phyloP scores from a whole-genome alignment of 2,329 filamentous ascomycete species.

The Penicillium italicum region DNA sequence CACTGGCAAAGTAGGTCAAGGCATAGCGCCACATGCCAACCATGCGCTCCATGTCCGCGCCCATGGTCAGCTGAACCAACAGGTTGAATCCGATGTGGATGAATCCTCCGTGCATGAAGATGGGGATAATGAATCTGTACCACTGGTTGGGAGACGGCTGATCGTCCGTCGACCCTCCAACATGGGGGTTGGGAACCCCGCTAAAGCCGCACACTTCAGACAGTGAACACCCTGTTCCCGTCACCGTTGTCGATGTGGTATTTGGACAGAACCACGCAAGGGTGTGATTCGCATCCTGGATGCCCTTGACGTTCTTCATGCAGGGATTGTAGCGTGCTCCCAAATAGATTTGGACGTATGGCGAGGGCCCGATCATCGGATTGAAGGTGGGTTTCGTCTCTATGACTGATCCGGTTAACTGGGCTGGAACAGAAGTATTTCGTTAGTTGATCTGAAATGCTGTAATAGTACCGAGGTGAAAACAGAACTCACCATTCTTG shows the following conservation, averaged over 20 bases:
- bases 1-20: constrained; percentile 82
- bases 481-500: constrained; percentile 64
- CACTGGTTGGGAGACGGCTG: constrained; percentile 78
- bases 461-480: neutral
- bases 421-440: constrained; percentile 46
- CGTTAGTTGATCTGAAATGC: constrained; percentile 1
- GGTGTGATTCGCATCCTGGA: constrained; percentile 37
- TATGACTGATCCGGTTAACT: constrained; percentile 68
- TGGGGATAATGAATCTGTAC: constrained; percentile 93
- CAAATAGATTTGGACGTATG: constrained; percentile 92
- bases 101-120: constrained; percentile 90
- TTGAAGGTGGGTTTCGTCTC: constrained; percentile 82
- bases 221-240: constrained; percentile 60
- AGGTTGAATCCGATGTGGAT: constrained; percentile 97
- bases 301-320: constrained; percentile 69
- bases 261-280: constrained; percentile 75
- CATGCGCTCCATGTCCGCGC: constrained; percentile 83
- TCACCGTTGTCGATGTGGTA: constrained; percentile 56
- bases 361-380: constrained; percentile 93
- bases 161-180: constrained; percentile 51
- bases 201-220: constrained; percentile 79
- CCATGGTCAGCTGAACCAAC: constrained; percentile 83
- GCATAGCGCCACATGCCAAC: constrained; percentile 87
- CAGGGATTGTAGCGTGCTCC: constrained; percentile 88
- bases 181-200: constrained; percentile 65